These are phyloP conservation scores for Caloboletus firmus DNA, from an alignment of 1,284 basidiomycete genomes.

Conservation along the genomic window DNA sequence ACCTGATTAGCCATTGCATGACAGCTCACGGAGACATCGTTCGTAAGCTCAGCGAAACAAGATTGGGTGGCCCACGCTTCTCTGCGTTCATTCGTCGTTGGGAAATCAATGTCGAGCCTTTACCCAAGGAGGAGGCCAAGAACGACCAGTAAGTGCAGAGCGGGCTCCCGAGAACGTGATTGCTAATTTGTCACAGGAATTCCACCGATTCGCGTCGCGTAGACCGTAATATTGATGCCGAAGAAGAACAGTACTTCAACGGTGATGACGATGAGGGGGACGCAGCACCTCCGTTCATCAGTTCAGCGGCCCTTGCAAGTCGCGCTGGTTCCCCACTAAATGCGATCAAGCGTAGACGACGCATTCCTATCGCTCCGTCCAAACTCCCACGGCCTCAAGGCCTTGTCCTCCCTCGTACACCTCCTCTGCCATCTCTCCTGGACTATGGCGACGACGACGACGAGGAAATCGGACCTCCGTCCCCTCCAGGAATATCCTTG, in stretches of 20 bases:
- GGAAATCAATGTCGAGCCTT: constrained; percentile 91
- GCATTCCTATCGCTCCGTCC: constrained; percentile 39
- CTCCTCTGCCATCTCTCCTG: constrained; percentile 58
- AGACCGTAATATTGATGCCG: constrained; percentile 57
- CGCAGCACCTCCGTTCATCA: constrained; percentile 37
- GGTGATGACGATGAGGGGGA: constrained; percentile 60
- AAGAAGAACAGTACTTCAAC: constrained; percentile 93
- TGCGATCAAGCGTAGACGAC: constrained; percentile 60
- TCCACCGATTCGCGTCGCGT: constrained; percentile 43
- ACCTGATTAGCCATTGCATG: constrained; percentile 84
- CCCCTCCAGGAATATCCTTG: constrained; percentile 21
- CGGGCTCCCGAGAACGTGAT: neutral
- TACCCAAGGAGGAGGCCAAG: constrained; percentile 56
- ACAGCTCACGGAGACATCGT: constrained; percentile 70
- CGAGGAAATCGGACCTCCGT: constrained; percentile 22
- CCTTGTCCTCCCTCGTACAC: constrained; percentile 41
- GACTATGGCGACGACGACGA: constrained; percentile 71
- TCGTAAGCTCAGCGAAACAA: constrained; percentile 60
- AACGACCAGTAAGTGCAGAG: constrained; percentile 24
- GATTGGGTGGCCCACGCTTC: constrained; percentile 69
- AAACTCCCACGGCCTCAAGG: constrained; percentile 43
- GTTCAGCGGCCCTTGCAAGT: constrained; percentile 34
- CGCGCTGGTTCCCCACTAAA: constrained; percentile 41
- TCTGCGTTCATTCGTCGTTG: constrained; percentile 73
- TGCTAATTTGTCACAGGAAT: constrained; percentile 35